Evolutionary conservation across 495 filamentous ascomycete species (phyloP), one percentile per base, ranked within the genome.

Genomic region (Thozetella sp.): DNA sequence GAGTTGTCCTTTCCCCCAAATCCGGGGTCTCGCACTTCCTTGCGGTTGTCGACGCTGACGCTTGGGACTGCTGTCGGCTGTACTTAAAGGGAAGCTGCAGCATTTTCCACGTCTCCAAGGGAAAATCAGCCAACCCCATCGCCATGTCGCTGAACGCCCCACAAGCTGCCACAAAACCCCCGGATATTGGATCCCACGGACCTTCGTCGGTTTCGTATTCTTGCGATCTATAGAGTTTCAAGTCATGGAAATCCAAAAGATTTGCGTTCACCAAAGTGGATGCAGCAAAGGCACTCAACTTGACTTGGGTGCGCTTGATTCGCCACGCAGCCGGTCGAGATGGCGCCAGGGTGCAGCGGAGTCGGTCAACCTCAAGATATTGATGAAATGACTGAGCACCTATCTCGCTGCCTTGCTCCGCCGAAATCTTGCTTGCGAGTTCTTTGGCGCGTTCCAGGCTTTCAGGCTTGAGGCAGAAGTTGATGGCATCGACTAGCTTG

Each of bases 121-220:
- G 93, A 22, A 97, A 84, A 62, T 96, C 92, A 2, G 90, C 90
- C 26, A 93, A 76, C 0, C 91, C 93, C 81, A 94, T 90, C 66
- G 89, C 82, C 52, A 98, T 84, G 58, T 80, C 88, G 15, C 86
- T 80, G 37, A 92, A 9, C 91, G 90, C 4, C 91, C 92, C 15
- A 93, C 75, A 2, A 97, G 70, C 0, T 91, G 89, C 20, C 87
- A 85, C 1, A 91, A 85, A 26, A 83, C 84, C 15, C 89, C 90
- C 11, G n/a, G 88, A 85, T 17, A 93, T 80, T 0, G 90, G 90
- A 58, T 92, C 87, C 63, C 82, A 84, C 2, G 90, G 87, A 54
- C 91, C 82, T 30, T 89, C 84, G 51, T 89, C 85, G 1, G 88
- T 90, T 58, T 88, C 84, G 64, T 92, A 88, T 63, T 93, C 88